Evolutionary conservation across 2,329 filamentous ascomycete species (phyloP), one percentile per base, ranked within the genome.

Genomic region (Cladosporium sp.): DNA sequence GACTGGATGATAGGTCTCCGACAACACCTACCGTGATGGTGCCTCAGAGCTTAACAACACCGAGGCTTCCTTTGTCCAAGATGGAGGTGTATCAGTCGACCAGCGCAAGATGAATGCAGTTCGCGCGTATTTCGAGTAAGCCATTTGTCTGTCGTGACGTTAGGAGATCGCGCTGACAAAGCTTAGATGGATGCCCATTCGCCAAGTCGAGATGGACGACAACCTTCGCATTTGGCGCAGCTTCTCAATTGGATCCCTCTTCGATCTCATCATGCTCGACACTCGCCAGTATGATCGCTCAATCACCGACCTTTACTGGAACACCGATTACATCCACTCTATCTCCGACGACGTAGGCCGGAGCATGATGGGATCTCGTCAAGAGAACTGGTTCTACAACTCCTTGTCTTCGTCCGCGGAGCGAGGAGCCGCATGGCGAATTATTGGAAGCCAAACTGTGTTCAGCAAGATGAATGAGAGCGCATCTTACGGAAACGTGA

Each of bases 341-440:
- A 84, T 88, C 52, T 79, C 75, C 15, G 78, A 88, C 56, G 84
- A 89, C 50, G 79, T 83, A 2, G 77, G 80, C 5, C 78, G 86
- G 3, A 79, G 78, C 0, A 69, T 90, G 56, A 88, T 90, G 84
- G 86, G 86, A 2, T 72, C 76, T 1, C 77, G 78, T 9, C 86
- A 90, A 62, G 86, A 90, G 65, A 78, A 80, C 57, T 90, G 86
- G 86, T 84, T 88, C 67, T 86, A 85, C 63, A 73, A 75, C 53
- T 57, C 63, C 6, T 58, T 69, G 1, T 55, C 57, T 18, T 47
- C 55, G 2, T 67, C 82, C 1, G 72, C 78, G n/a, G 59, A 78
- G 13, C 78, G 85, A n/a, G 82, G 81, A 19, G 82, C 85, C 0
- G 75, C 78, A 1, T 90, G 86, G 86, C 75, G 85, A 35, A 64